Evolutionary conservation across 1,139 yeast species (phyloP), one percentile per base, ranked within the genome.

Genomic region (Yamadazyma triangularis): DNA sequence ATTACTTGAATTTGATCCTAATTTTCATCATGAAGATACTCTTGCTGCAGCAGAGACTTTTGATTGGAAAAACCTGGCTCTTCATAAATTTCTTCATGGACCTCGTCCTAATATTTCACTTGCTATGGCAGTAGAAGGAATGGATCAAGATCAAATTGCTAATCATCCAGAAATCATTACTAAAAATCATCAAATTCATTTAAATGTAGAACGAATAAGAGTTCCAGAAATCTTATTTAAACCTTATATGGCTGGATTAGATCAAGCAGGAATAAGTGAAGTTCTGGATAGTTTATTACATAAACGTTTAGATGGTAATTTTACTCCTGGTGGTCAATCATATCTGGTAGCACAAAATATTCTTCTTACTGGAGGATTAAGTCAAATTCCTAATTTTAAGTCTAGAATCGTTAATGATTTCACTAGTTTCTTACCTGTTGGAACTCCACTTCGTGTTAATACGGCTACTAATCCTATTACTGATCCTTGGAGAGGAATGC

Each of bases 401-500:
- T 71, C 72, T 24, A 73, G 99, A 41, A 50, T 93, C 9, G 60
- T 58, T 2, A 60, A 62, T 22, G 98, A 91, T 39, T 73, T 88
- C 38, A 74, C 75, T 4, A 60, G 77, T 10, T 73, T 83, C 40
- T 60, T 91, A 33, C 97, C 98, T 0, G 71, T 70, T 1, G 84
- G 77, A 1, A 64, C 83, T 0, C 72, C 77, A 1, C 56, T 89
- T 25, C 61, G 66, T 9, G 84, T 89, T 1, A 63, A 81, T 31
- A 53, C 59, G 11, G 95, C 96, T 0, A 42, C 56, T 4, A 78
- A 86, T 49, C 88, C 95, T 2, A 46, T 75, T 2, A 51, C 73
- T 26, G 98, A 91, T 56, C 77, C 96, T 1, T 93, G 98, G 98
- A 78, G 70, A 43, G 98, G 98, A 14, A 89, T 93, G 95, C 79